These are phyloP conservation scores for Rubia peregrina DNA, from an alignment of 305 asterid species.

Conservation along the genomic window DNA sequence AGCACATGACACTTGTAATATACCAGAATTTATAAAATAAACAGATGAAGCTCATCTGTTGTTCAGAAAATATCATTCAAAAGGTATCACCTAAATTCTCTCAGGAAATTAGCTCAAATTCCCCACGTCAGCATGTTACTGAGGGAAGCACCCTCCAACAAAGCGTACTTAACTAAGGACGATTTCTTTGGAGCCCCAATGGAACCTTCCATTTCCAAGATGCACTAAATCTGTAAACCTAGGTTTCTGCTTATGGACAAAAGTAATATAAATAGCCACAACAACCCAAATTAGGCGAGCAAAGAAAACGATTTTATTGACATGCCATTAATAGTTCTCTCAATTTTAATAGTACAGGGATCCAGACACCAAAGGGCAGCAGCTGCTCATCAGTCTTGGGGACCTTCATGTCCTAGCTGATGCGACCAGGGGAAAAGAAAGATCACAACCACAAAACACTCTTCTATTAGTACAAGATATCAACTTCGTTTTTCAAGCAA, in stretches of 20 bases:
- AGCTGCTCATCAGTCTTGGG: neutral
- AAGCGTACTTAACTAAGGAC: neutral
- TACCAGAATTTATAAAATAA: no score
- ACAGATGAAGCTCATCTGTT: no score
- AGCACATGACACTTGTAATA: no score
- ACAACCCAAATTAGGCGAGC: neutral
- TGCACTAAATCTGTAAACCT: neutral
- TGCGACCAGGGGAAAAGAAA: neutral
- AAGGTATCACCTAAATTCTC: no score
- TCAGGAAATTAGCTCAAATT: no score
- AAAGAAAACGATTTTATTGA: neutral
- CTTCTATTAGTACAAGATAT: neutral
- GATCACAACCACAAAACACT: neutral
- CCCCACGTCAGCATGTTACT: no score
- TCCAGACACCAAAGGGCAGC: neutral
- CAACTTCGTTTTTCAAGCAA: neutral
- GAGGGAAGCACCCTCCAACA: neutral
- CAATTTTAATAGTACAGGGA: neutral
- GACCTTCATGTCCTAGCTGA: slow-evolving; percentile 1
- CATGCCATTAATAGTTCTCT: neutral
- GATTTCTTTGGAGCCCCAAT: neutral
- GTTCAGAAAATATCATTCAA: no score
- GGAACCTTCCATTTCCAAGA: neutral
- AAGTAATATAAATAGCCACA: neutral
- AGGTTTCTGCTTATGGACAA: neutral